These are phyloP conservation scores for Coemansia umbellata DNA, from an alignment of 192 early-diverging fungal genomes.

Conservation along the genomic window DNA sequence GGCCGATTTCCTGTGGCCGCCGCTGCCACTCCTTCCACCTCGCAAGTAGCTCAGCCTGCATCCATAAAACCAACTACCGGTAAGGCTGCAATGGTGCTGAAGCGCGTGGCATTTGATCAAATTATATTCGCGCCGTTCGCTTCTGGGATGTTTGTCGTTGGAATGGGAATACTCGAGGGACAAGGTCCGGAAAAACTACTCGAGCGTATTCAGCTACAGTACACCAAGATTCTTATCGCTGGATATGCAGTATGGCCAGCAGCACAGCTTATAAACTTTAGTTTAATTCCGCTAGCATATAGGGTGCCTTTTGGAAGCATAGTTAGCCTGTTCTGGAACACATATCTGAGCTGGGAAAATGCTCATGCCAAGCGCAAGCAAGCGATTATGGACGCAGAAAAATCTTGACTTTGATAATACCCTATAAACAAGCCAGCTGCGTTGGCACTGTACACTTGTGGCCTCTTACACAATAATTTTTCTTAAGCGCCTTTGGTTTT, in stretches of 20 bases:
- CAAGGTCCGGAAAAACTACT: slow-evolving; percentile 6
- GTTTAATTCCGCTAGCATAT: slow-evolving; percentile 61
- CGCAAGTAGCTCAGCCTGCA: background rate
- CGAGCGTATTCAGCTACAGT: slow-evolving; percentile 18
- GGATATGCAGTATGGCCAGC: slow-evolving; percentile 60
- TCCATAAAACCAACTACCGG: background rate
- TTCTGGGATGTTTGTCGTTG: slow-evolving; percentile 21
- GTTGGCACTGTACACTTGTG: too few species aligned
- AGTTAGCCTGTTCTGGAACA: slow-evolving; percentile 68
- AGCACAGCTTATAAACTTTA: slow-evolving; percentile 69
- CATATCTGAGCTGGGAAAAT: slow-evolving; percentile 64
- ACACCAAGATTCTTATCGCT: slow-evolving; percentile 9
- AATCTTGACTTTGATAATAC: too few species aligned
- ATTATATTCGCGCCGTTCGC: slow-evolving; percentile 30
- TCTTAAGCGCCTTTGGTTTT: too few species aligned
- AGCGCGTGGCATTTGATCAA: slow-evolving; percentile 36
- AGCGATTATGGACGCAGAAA: too few species aligned
- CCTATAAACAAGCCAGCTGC: too few species aligned
- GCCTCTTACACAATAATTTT: too few species aligned
- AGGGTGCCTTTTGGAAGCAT: slow-evolving; percentile 65
- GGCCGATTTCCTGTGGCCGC: slow-evolving; percentile 8
- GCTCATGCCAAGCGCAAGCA: slow-evolving; percentile 11
- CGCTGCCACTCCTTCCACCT: background rate
- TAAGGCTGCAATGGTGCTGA: slow-evolving; percentile 10
- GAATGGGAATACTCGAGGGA: slow-evolving; percentile 35